Evolutionary conservation across 1,139 yeast genomes (phyloP).

Genomic region (Yamadazyma diddensiae): DNA sequence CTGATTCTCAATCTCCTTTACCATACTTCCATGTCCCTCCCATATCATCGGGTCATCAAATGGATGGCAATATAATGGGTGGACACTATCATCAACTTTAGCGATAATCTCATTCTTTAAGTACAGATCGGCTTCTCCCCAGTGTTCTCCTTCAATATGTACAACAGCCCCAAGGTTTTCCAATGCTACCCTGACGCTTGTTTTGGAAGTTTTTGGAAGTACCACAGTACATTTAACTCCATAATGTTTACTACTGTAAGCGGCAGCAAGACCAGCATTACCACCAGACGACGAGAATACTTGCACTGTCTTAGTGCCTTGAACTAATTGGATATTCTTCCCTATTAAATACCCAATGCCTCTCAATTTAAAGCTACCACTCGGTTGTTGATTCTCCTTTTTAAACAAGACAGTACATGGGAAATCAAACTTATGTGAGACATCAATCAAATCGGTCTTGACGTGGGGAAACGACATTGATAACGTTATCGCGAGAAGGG

Average conservation of each 20-base stretch:
- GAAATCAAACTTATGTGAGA: slow-evolving; percentile 25
- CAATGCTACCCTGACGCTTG: slow-evolving; percentile 25
- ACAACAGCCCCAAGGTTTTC: slow-evolving; percentile 53
- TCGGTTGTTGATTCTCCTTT: slow-evolving; percentile 65
- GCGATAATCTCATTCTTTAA: slow-evolving; percentile 36
- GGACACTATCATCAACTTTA: slow-evolving; percentile 21
- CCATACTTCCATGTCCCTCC: slow-evolving; percentile 64
- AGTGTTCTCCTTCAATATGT: slow-evolving; percentile 51
- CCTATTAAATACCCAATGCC: slow-evolving; percentile 55
- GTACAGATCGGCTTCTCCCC: slow-evolving; percentile 65
- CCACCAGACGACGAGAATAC: slow-evolving; percentile 73
- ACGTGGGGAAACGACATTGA: slow-evolving; percentile 25
- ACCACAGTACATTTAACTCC: slow-evolving; percentile 61
- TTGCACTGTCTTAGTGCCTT: slow-evolving; percentile 24
- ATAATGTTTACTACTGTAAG: slow-evolving; percentile 50
- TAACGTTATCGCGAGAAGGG: not conserved
- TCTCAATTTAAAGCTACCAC: slow-evolving; percentile 70
- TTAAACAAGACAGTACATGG: slow-evolving; percentile 55
- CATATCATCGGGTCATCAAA: slow-evolving; percentile 62
- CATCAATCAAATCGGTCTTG: slow-evolving; percentile 43
- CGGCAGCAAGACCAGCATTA: slow-evolving; percentile 77
- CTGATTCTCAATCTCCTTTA: slow-evolving; percentile 54
- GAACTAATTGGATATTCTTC: slow-evolving; percentile 23
- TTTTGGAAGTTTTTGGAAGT: slow-evolving; percentile 50
- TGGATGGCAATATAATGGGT: slow-evolving; percentile 66